Base-by-base conservation (phyloP, 1,139 yeast genomes). In the Yamadazyma spencermartinsiae region DNA sequence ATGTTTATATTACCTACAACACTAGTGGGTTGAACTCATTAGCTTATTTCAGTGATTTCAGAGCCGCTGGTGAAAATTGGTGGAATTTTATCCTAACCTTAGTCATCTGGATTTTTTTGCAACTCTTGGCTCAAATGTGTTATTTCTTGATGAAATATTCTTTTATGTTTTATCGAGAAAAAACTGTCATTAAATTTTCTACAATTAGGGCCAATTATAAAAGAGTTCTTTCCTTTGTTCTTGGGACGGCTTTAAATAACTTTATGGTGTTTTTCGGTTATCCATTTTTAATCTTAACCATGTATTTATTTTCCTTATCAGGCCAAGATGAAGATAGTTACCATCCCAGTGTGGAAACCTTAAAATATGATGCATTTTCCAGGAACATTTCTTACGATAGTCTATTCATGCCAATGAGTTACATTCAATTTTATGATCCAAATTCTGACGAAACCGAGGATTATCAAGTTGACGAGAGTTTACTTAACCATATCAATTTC, bases 281-380 rank as follows among this genome's bases (percentile, higher is more conserved):
- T 33, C 82, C 82, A 2, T 71, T 76, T 37, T 56, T 76, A 38
- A 59, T 73, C 0, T 51, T 73, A 27, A 64, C 78, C 0, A 50
- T 68, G 2, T 73, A 58, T 43, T 56, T 72, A 49, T 63, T 75
- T 51, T 44, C 51, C 41, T 39, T 53, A 6, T 58, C 65, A 6
- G 55, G 42, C 8, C 45, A 45, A 49, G 49, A 27, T 43, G 40
- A 36, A 14, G 45, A 47, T 20, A 39, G 38, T 26, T 49, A 33
- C 21, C 38, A 40, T 13, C 58, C 63, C 2, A 51, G 50, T 30
- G 39, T 51, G 12, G 26, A 24, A 4, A 38, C 44, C 4, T 44
- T 65, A 31, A 45, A 46, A 23, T 26, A 28, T 3, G 57, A 55
- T 35, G 67, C 68, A 1, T 65, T 62, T 41, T 50, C 57, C 19